Conservation (phyloP, 2,329 filamentous ascomycete species). For the Exophiala sp. region DNA sequence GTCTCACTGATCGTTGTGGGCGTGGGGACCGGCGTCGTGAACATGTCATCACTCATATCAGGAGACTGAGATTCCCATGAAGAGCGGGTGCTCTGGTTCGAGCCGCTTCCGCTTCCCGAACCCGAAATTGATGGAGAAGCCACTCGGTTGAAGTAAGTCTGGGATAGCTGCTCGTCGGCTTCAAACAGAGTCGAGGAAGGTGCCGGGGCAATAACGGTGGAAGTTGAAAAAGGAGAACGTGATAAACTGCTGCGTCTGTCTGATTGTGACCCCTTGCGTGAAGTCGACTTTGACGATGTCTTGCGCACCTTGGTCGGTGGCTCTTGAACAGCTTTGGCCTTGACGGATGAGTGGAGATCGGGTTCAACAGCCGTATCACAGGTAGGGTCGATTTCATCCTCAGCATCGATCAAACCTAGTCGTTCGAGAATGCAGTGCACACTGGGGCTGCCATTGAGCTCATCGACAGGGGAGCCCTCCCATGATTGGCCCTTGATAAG, state of each 20-base stretch:
- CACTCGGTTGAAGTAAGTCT: neutral
- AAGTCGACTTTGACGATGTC: neutral
- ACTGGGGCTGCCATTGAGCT: slow-evolving; percentile 17
- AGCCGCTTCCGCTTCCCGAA: neutral
- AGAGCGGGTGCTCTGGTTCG: neutral
- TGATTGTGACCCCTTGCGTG: neutral
- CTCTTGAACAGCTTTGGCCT: neutral
- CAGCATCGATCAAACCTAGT: slow-evolving; percentile 24
- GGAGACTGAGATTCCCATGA: slow-evolving; percentile 6
- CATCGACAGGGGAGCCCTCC: slow-evolving; percentile 12
- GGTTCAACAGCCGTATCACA: neutral
- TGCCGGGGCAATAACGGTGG: neutral
- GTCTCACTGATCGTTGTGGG: neutral
- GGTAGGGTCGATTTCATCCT: slow-evolving; percentile 18
- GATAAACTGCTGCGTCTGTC: neutral
- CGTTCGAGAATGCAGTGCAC: slow-evolving; percentile 19
- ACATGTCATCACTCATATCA: slow-evolving; percentile 7
- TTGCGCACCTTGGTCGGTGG: neutral
- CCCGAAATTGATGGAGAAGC: neutral
- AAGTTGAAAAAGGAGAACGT: neutral
- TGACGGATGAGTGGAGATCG: neutral
- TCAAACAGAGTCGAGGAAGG: neutral
- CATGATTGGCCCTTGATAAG: slow-evolving; percentile 11
- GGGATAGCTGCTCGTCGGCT: neutral
- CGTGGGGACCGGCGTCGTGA: slow-evolving; percentile 9